Percentiles rank a stretch among this genome's conserved stretches.
These are phyloP conservation scores for Herpetospermum pedunculosum DNA, from an alignment of 306 rosid genomes.

Conservation along the genomic window DNA sequence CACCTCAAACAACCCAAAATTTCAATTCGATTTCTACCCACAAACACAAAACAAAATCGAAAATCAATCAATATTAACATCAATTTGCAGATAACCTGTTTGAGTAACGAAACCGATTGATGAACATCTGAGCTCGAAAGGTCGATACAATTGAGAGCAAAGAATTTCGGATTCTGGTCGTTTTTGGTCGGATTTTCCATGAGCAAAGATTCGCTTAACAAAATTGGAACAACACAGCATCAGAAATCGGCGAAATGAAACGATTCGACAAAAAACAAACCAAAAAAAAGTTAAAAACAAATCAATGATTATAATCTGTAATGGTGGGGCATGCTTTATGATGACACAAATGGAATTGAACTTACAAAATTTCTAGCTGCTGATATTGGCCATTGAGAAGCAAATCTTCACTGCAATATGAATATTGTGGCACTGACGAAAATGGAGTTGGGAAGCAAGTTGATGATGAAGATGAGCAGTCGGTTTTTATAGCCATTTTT, in stretches of 20 bases:
- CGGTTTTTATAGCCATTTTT: too few species aligned
- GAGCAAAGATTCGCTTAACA: too few species aligned
- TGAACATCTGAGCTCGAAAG: constrained; percentile 45
- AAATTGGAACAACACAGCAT: background rate
- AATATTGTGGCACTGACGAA: background rate
- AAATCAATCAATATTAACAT: background rate
- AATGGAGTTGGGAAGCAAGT: background rate
- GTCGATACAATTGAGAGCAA: constrained; percentile 61
- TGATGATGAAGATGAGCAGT: background rate
- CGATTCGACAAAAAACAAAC: background rate
- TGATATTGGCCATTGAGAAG: background rate
- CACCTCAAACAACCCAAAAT: too few species aligned
- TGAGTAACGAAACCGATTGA: constrained; percentile 53
- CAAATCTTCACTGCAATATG: background rate
- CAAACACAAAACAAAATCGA: background rate
- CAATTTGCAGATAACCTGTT: constrained; percentile 38
- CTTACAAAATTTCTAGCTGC: background rate
- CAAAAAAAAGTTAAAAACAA: background rate
- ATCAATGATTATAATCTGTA: background rate
- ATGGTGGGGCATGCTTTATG: background rate
- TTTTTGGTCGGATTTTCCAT: constrained; percentile 37
- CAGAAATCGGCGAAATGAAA: background rate
- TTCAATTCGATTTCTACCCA: background rate
- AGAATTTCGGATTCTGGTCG: constrained; percentile 16
- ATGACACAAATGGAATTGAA: background rate